phyloP scores from a whole-genome alignment of 2,329 filamentous ascomycete genomes.

The Celoporthe dispersa region DNA sequence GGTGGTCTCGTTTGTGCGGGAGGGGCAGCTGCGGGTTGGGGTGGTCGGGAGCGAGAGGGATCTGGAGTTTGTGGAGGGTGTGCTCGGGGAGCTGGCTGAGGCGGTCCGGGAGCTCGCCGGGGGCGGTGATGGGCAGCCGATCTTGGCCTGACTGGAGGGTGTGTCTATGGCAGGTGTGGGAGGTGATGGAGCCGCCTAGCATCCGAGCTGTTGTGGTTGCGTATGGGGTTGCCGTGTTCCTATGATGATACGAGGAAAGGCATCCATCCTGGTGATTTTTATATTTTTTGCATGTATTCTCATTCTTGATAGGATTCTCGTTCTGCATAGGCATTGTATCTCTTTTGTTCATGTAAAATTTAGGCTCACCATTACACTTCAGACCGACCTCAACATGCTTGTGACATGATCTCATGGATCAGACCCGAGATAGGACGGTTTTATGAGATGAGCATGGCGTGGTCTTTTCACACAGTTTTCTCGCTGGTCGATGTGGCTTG shows the following conservation, averaged over 20 bases:
- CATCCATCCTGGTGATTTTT: not conserved
- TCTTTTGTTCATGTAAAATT: not conserved
- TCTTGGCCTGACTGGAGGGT: not conserved
- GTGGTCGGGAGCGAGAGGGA: slow-evolving; percentile 49
- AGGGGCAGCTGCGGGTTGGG: slow-evolving; percentile 46
- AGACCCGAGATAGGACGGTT: no score
- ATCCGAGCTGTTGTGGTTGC: not conserved
- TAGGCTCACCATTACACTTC: not conserved
- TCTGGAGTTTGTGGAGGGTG: slow-evolving; percentile 40
- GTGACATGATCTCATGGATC: no score
- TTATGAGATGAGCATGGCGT: no score
- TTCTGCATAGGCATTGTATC: not conserved
- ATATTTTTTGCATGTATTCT: not conserved
- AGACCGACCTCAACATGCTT: not conserved
- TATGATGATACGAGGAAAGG: no score
- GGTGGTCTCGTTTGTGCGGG: slow-evolving; percentile 48
- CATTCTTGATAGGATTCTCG: no score
- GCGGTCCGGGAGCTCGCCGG: slow-evolving; percentile 28
- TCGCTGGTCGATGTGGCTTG: no score
- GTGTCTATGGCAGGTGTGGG: not conserved
- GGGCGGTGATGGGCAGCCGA: not conserved
- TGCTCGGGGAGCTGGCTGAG: slow-evolving; percentile 39
- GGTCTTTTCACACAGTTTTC: no score
- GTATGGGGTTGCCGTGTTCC: not conserved
- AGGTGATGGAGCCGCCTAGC: not conserved